phyloP scores from a whole-genome alignment of 345 rosid genomes.

The Eucalyptus camaldulensis region DNA sequence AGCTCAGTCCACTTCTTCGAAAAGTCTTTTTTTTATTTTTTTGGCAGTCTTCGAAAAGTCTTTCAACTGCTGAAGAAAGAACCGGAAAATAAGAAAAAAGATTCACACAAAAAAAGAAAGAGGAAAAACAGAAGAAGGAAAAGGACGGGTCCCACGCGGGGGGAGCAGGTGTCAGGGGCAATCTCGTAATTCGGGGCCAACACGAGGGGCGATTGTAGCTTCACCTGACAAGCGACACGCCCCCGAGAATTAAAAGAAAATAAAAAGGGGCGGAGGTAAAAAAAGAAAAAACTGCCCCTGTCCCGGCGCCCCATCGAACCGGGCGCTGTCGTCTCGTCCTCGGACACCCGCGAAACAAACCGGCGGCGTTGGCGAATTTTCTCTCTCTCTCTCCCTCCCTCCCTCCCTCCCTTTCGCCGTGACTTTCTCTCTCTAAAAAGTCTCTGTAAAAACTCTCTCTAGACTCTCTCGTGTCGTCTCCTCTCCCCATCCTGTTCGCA shows the following conservation, averaged over 20 bases:
- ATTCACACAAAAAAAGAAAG: background rate
- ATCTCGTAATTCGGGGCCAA: background rate
- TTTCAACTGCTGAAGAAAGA: background rate
- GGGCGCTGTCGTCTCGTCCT: background rate
- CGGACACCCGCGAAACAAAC: background rate
- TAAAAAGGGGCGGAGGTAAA: background rate
- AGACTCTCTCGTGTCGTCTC: background rate
- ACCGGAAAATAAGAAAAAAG: background rate
- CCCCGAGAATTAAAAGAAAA: background rate
- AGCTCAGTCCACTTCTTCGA: background rate
- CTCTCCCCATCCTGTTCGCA: background rate
- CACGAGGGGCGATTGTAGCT: background rate
- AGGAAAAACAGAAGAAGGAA: background rate
- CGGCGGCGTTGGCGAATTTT: background rate
- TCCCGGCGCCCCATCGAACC: background rate
- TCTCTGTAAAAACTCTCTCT: background rate
- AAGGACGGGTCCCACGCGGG: background rate
- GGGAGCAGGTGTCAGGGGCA: background rate
- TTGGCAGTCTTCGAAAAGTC: no score
- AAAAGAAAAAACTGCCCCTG: background rate
- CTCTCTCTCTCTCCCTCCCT: background rate
- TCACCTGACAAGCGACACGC: background rate
- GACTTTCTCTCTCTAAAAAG: background rate
- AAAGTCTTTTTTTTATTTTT: no score
- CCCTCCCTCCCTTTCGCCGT: background rate